Conservation (phyloP, 345 rosid genomes). For the Melastoma malabathricum region DNA sequence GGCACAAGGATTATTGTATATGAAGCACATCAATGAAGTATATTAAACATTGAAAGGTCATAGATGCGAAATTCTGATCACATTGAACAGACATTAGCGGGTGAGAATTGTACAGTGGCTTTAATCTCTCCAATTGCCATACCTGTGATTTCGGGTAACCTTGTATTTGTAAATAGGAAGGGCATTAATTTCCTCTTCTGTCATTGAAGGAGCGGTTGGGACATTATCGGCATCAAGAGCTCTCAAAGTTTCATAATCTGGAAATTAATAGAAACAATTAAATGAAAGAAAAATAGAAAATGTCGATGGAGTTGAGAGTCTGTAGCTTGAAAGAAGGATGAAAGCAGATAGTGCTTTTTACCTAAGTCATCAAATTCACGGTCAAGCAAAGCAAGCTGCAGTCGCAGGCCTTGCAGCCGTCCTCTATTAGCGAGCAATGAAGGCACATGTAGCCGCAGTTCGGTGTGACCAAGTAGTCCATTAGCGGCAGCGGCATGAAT, state of each 20-base stretch:
- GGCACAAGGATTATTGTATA: too few relatives aligned
- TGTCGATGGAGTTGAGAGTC: too few relatives aligned
- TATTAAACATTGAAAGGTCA: too few relatives aligned
- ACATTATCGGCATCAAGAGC: constrained; percentile 79
- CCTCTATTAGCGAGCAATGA: constrained; percentile 89
- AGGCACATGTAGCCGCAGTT: constrained; percentile 75
- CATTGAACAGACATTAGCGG: too few relatives aligned
- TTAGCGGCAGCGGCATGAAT: constrained; percentile 74
- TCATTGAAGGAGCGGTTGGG: constrained; percentile 56
- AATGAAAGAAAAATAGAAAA: too few relatives aligned
- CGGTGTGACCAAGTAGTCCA: constrained; percentile 82
- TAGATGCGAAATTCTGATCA: too few relatives aligned
- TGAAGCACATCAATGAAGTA: too few relatives aligned
- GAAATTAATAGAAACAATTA: not conserved
- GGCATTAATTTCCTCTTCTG: constrained; percentile 84
- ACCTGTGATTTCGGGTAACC: constrained; percentile 33
- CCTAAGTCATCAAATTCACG: constrained; percentile 93
- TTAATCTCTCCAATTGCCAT: constrained; percentile 4
- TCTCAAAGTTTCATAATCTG: constrained; percentile 91
- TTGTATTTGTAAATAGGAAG: constrained; percentile 86
- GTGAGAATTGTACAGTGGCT: too few relatives aligned
- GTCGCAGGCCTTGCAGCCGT: constrained; percentile 79
- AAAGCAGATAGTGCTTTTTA: constrained; percentile 4
- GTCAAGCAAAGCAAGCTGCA: constrained; percentile 94
- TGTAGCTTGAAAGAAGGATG: too few relatives aligned